Evolutionary conservation across 805 yeast species (phyloP), one percentile per base, ranked within the genome.

Genomic region (Hanseniaspora thailandica): DNA sequence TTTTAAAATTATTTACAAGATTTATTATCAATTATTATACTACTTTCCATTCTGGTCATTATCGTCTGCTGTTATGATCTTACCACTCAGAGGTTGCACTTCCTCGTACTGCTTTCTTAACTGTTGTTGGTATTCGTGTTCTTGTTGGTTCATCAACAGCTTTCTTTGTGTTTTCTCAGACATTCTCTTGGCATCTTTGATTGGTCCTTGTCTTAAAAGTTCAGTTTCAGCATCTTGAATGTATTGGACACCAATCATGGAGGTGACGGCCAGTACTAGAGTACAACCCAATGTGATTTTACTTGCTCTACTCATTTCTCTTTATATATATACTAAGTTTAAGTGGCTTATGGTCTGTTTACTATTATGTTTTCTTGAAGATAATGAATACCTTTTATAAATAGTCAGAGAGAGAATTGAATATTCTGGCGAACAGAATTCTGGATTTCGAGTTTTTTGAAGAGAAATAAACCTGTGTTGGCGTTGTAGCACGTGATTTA

Each of bases 121-220:
- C 57, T 75, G 74, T 59, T 75, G 75, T 62, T 85, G 93, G 48
- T 76, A 72, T 55, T 74, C 76, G 62, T 84, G 87, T 57, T 85
- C 94, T 45, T 71, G 66, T 55, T 78, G 72, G 64, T 85, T 85
- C 40, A 76, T 66, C 52, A 63, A 54, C 57, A 59, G 10, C 41
- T 71, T 73, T 58, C 76, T 80, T 60, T 67, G 68, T 57, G 72
- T 73, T 61, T 76, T 76, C 44, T 71, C 74, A 45, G 73, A 73
- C 56, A 82, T 65, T 55, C 94, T 70, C 56, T 72, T 77, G 2
- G 88, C 87, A 64, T 86, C 96, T 61, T 84, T 84, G 60, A 84
- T 78, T 4, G 95, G 95, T 0, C 96, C 96, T 60, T 78, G 85
- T 61, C 83, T 81, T 45, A 86, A 70, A 2, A 83, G 81, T 19